Conservation (phyloP, 352 stramenopile species). For the Pythium dissimile region DNA sequence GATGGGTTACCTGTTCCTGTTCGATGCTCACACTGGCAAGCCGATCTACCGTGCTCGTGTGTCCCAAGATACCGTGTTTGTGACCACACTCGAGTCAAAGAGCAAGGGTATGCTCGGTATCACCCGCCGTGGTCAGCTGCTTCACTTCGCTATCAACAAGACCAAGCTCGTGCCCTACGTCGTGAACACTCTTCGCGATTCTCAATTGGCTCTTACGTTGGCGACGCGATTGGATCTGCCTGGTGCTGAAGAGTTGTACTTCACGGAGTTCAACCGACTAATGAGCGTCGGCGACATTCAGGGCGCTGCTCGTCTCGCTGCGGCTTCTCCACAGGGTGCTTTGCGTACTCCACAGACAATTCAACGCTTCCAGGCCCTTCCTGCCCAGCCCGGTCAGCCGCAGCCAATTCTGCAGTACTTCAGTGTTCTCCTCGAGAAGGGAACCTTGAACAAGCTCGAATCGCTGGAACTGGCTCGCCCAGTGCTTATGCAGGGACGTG, state of each 20-base stretch:
- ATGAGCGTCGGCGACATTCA: conserved; percentile 82
- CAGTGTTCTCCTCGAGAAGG: conserved; percentile 97
- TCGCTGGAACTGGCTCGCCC: conserved; percentile 98
- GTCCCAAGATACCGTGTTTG: conserved; percentile 97
- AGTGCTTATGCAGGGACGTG: conserved; percentile 96
- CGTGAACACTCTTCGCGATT: conserved; percentile 96
- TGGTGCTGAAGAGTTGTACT: conserved; percentile 98
- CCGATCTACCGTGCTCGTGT: conserved; percentile 97
- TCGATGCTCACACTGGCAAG: conserved; percentile 98
- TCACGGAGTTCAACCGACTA: conserved; percentile 97
- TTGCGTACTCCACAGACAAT: conserved; percentile 98
- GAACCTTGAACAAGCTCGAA: conserved; percentile 99
- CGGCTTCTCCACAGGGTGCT: conserved; percentile 87
- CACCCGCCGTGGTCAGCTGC: conserved; percentile 95
- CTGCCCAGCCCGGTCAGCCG: conserved; percentile 93
- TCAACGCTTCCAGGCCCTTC: conserved; percentile 98
- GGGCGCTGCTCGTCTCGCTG: conserved; percentile 83
- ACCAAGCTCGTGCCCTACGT: conserved; percentile 98
- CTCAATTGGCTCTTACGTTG: conserved; percentile 94
- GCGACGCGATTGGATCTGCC: conserved; percentile 96
- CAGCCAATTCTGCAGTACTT: conserved; percentile 99
- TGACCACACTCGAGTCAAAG: conserved; percentile 88
- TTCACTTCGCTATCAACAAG: conserved; percentile 98
- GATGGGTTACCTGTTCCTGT: conserved; percentile 99
- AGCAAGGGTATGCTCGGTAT: conserved; percentile 98